Conservation (phyloP, 305 asterid genomes). For the Plantago rigida region DNA sequence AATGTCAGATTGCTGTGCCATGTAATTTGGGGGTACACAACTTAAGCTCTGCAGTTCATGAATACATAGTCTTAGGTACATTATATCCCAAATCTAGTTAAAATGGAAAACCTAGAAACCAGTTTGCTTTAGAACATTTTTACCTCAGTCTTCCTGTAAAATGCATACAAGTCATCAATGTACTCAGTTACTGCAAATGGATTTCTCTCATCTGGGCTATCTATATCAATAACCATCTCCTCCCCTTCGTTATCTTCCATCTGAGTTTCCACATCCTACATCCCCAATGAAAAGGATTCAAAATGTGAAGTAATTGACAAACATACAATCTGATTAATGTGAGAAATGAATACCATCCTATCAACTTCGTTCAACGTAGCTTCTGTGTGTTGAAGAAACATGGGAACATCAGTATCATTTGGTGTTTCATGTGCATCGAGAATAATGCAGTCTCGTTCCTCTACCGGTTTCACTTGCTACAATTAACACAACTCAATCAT, state of each 20-base stretch:
- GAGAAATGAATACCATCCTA: constrained; percentile 43
- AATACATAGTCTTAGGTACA: not conserved
- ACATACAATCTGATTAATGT: not conserved
- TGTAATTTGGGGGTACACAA: constrained; percentile 39
- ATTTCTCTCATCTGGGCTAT: constrained; percentile 37
- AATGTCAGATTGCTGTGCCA: constrained; percentile 39
- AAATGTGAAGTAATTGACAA: not conserved
- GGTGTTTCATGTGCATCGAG: constrained; percentile 41
- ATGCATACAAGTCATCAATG: constrained; percentile 43
- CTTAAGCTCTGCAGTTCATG: constrained; percentile 32
- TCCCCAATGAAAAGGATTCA: not conserved
- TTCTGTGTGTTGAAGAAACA: constrained; percentile 65
- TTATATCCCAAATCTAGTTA: not conserved
- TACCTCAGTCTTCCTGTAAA: constrained; percentile 51
- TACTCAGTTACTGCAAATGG: constrained; percentile 55
- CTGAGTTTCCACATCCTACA: constrained; percentile 53
- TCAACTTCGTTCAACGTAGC: constrained; percentile 70
- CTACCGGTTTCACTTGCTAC: constrained; percentile 39
- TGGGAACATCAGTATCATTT: constrained; percentile 43
- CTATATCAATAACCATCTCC: constrained; percentile 42
- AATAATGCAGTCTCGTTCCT: constrained; percentile 32
- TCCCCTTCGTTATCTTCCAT: constrained; percentile 48
- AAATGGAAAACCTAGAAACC: not conserved
- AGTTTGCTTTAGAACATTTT: not conserved
- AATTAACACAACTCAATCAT: not conserved